Conservation (phyloP, 139 green algal genomes). For the Chlorella sp. region DNA sequence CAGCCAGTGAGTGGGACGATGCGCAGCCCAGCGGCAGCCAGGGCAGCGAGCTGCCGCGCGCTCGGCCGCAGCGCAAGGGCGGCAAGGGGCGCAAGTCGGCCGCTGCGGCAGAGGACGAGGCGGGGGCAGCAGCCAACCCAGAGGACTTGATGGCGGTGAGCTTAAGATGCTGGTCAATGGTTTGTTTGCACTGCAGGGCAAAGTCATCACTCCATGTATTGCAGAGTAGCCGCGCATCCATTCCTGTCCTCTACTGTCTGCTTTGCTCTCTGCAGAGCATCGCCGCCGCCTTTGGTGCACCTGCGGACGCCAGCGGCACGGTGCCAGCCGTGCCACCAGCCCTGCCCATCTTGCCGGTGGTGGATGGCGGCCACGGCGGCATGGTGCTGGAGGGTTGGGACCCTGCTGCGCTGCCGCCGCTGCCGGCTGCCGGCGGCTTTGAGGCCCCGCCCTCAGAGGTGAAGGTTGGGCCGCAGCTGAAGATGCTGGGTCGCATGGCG, state of each 20-base stretch:
- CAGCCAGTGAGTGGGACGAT: background rate
- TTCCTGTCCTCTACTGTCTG: background rate
- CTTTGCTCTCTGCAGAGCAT: constrained; percentile 7
- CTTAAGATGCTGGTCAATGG: background rate
- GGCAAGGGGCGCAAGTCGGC: background rate
- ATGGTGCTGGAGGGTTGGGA: background rate
- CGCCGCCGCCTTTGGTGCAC: background rate
- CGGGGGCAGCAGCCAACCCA: background rate
- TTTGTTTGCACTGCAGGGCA: background rate
- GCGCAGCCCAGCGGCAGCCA: background rate
- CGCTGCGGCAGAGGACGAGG: background rate
- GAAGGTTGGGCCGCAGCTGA: constrained; percentile 28
- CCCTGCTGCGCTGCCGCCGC: background rate
- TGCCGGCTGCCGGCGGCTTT: background rate
- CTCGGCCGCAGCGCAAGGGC: background rate
- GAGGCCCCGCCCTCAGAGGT: too few species aligned
- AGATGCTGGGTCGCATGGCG: constrained; percentile 21
- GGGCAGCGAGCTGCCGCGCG: background rate
- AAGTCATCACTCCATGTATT: too few species aligned
- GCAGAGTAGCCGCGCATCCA: too few species aligned
- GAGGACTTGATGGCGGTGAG: constrained; percentile 26
- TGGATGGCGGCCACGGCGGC: background rate
- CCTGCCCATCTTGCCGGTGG: constrained; percentile 3
- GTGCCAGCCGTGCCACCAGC: background rate
- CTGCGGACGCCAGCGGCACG: background rate